Conservation (phyloP, 805 yeast genomes). For the Wickerhamiella brachini region DNA sequence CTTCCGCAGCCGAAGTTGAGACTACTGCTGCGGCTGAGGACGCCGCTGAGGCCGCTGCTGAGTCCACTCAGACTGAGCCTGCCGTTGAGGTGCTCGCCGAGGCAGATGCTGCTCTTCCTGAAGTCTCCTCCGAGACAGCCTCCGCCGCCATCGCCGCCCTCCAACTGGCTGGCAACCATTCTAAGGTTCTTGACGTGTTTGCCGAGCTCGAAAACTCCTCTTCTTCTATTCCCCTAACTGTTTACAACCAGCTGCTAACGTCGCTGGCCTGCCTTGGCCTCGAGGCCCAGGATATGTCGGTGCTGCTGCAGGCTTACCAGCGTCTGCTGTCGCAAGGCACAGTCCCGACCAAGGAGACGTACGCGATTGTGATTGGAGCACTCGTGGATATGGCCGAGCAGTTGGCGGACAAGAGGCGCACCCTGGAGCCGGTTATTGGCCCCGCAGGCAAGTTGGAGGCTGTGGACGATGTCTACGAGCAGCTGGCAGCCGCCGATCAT, state of each 20-base stretch:
- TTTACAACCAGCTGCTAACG: conserved; percentile 17
- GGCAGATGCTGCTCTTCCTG: not conserved
- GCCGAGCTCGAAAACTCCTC: conserved; percentile 7
- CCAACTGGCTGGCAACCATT: conserved; percentile 10
- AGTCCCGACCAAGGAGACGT: conserved; percentile 19
- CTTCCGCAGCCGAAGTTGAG: not conserved
- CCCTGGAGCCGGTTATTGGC: conserved; percentile 10
- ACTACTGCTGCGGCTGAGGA: not conserved
- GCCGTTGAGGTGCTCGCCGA: not conserved
- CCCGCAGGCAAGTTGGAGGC: conserved; percentile 12
- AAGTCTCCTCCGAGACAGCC: too few relatives aligned
- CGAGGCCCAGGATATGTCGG: conserved; percentile 12
- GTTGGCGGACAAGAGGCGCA: not conserved
- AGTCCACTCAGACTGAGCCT: not conserved
- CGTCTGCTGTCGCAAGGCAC: conserved; percentile 16
- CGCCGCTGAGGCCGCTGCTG: conserved; percentile 5
- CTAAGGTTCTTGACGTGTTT: conserved; percentile 7
- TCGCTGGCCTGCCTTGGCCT: conserved; percentile 10
- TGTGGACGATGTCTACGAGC: conserved; percentile 19
- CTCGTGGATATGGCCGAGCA: conserved; percentile 16
- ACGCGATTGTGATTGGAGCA: conserved; percentile 16
- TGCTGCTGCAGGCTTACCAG: conserved; percentile 20
- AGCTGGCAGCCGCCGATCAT: conserved; percentile 14
- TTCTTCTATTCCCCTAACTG: conserved; percentile 11
- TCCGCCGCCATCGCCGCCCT: conserved; percentile 2